Percentiles rank a stretch among this genome's conserved stretches.
These are phyloP conservation scores for Tolypocladium tropicale DNA, from an alignment of 2,329 filamentous ascomycete genomes.

Conservation along the genomic window DNA sequence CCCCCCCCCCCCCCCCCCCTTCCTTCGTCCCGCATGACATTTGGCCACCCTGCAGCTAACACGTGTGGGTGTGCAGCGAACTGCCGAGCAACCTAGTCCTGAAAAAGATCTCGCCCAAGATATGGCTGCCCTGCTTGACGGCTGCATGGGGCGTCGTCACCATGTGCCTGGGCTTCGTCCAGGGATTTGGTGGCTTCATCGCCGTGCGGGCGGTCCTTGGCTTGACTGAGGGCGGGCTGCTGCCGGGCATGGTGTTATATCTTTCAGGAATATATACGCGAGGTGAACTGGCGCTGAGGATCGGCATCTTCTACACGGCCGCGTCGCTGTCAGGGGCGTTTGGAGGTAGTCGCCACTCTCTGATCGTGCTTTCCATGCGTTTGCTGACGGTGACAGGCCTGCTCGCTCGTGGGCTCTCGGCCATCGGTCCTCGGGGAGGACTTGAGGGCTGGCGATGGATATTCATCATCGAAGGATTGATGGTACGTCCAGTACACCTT, in stretches of 20 bases:
- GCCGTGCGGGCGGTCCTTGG: slow-evolving; percentile 52
- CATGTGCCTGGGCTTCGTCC: slow-evolving; percentile 45
- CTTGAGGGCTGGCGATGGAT: slow-evolving; percentile 53
- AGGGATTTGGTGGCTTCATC: slow-evolving; percentile 45
- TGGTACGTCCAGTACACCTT: slow-evolving; percentile 22
- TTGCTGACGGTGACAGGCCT: slow-evolving; percentile 18
- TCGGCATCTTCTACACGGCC: slow-evolving; percentile 59
- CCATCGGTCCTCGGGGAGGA: slow-evolving; percentile 44
- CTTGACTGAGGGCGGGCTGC: slow-evolving; percentile 51
- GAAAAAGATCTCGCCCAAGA: slow-evolving; percentile 47
- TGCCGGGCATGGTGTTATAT: slow-evolving; percentile 60
- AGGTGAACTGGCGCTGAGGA: slow-evolving; percentile 49
- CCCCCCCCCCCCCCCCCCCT: too few species aligned
- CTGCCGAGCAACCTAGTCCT: slow-evolving; percentile 54
- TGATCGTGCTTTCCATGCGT: background rate
- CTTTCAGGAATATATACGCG: slow-evolving; percentile 52
- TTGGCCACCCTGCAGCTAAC: background rate
- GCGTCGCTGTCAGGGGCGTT: slow-evolving; percentile 56
- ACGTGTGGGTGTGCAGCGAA: slow-evolving; percentile 30
- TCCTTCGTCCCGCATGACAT: background rate
- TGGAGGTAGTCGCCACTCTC: slow-evolving; percentile 17
- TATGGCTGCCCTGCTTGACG: slow-evolving; percentile 50
- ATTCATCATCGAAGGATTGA: slow-evolving; percentile 48
- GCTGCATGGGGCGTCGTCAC: slow-evolving; percentile 48
- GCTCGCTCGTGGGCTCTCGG: slow-evolving; percentile 48